Conservation (phyloP, 2,329 filamentous ascomycete genomes). For the Trichoderma hamatum region DNA sequence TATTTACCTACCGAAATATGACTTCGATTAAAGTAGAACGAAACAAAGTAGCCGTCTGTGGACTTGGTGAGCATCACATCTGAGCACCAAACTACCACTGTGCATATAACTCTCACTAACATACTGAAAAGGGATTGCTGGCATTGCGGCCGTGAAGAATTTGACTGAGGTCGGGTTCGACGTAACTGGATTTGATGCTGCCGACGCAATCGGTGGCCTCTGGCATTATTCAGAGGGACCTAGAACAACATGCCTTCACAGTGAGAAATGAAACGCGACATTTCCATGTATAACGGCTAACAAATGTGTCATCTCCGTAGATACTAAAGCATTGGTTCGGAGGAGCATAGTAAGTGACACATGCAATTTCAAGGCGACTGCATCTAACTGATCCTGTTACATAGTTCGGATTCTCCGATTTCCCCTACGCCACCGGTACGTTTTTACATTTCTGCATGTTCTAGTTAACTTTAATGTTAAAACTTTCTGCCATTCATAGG, state of each 20-base stretch:
- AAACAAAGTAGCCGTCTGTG: conserved; percentile 3
- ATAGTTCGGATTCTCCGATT: conserved; percentile 6
- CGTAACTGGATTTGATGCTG: conserved; percentile 48
- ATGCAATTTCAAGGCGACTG: neutral
- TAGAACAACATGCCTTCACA: conserved; percentile 41
- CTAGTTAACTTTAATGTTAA: neutral
- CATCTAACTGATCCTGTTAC: neutral
- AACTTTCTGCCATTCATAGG: neutral
- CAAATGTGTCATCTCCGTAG: neutral
- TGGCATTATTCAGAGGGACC: conserved; percentile 46
- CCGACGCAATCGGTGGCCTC: conserved; percentile 46
- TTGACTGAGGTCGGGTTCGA: conserved; percentile 40
- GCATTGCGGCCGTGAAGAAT: conserved; percentile 59
- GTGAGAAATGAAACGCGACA: conserved; percentile 30
- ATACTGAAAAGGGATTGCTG: neutral
- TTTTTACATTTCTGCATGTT: neutral
- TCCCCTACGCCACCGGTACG: neutral
- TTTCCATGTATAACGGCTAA: neutral
- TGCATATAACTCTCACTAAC: neutral
- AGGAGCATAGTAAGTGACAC: neutral
- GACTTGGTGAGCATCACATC: neutral
- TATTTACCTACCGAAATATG: neutral
- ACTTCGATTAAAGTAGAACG: neutral
- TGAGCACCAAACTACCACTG: neutral
- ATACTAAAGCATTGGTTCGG: neutral